A percentile compares a stretch with the other conserved stretches of the same genome.
These are phyloP conservation scores for Prunus fruticosa DNA, from an alignment of 306 rosid species.

Conservation along the genomic window DNA sequence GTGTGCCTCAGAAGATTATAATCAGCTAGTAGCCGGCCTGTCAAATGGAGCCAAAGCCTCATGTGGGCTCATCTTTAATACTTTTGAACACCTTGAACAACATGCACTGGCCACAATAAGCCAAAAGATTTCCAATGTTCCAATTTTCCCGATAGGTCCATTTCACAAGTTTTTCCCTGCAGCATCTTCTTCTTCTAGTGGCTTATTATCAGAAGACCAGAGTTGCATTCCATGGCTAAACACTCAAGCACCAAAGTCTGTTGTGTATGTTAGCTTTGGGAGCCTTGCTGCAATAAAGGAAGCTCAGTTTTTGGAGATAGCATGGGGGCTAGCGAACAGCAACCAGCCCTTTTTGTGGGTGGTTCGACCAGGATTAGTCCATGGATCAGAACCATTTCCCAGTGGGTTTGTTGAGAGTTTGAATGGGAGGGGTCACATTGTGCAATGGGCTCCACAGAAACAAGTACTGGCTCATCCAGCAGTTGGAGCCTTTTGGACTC, in stretches of 20 bases:
- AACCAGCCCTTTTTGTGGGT: conserved; percentile 61
- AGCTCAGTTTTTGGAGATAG: conserved; percentile 50
- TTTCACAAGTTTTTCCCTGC: conserved; percentile 43
- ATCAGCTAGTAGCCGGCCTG: conserved; percentile 17
- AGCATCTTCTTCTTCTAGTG: conserved; percentile 18
- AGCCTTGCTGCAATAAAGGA: conserved; percentile 36
- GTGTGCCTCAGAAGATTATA: conserved; percentile 5
- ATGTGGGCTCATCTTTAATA: conserved; percentile 58
- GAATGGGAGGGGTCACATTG: conserved; percentile 43
- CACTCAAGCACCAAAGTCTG: conserved; percentile 35
- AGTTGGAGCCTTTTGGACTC: conserved; percentile 64
- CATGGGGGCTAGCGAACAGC: conserved; percentile 61
- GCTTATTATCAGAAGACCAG: conserved; percentile 37
- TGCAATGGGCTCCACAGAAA: conserved; percentile 73
- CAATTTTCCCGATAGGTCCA: conserved; percentile 66
- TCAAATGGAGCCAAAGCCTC: conserved; percentile 38
- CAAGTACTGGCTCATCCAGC: conserved; percentile 54
- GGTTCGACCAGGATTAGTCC: conserved; percentile 48
- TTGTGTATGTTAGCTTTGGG: conserved; percentile 66
- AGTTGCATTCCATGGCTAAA: conserved; percentile 65
- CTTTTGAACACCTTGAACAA: conserved; percentile 55
- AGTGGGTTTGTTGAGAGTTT: conserved; percentile 39
- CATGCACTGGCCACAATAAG: conserved; percentile 24
- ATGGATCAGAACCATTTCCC: conserved; percentile 43
- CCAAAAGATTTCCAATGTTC: conserved; percentile 30